Base-by-base conservation (phyloP, 1,139 yeast species). In the Debaryomyces nepalensis region DNA sequence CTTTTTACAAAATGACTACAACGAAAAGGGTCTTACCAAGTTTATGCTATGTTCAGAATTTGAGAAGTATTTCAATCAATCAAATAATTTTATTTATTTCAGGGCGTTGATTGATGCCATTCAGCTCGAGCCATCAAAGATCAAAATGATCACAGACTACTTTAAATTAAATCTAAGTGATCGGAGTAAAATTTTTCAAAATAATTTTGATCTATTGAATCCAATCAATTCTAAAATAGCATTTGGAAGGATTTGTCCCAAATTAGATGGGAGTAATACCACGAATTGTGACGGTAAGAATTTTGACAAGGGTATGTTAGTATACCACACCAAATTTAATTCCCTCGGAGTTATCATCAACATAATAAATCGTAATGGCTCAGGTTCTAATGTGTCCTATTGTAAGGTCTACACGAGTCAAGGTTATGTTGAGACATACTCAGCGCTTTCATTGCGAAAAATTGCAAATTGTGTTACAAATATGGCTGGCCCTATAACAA, bases 71-170 rank as follows among this genome's bases (percentile, higher is more conserved):
- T 40, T 54, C 29, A 49, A 47, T 29, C 24, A 30, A 8, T 41
- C 39, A 14, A 57, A 49, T 37, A 46, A 55, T 33, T 53, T 50
- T 21, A 53, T 55, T 20, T 53, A 57, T 42, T 52, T 55, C 38
- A 47, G 46, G 11, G 40, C 54, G 2, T 29, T 57, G 11, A 49
- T 45, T 33, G 37, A 43, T n/a, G 35, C 42, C 9, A 37, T 48
- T 7, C 26, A 36, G 4, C 23, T 10, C 5, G 22, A 39, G 18
- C 16, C 8, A 8, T 16, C 9, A 4, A 34, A 36, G 24, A 27
- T 14, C 10, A 10, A 30, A 10, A 26, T 38, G 36, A 15, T 48
- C 9, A 14, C 26, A 15, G 37, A 39, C 3, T 40, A 42, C 18
- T 43, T 40, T 21, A 22, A 34, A 14, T 23, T 41, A 9, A 35